phyloP scores from a whole-genome alignment of 2,329 filamentous ascomycete species.

The Fusarium sp. region DNA sequence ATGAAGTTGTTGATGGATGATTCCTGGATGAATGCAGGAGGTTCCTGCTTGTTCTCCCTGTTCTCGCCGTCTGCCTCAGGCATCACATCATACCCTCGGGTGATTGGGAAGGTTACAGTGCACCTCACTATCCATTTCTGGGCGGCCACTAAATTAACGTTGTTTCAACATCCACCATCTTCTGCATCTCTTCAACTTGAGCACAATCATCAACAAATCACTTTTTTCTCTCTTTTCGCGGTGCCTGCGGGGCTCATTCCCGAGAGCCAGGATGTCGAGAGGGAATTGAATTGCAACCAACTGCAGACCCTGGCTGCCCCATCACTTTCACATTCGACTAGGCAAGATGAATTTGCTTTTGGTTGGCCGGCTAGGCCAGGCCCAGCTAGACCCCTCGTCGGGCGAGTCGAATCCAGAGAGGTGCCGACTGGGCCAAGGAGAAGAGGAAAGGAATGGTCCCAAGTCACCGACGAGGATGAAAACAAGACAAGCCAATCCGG shows the following conservation, averaged over 20 bases:
- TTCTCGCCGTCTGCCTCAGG: neutral
- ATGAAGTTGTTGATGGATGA: constrained; percentile 16
- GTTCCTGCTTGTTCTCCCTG: neutral
- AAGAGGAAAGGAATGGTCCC: constrained; percentile 18
- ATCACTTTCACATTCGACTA: constrained; percentile 31
- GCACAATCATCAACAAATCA: constrained; percentile 36
- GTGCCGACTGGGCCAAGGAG: constrained; percentile 23
- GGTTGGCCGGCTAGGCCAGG: constrained; percentile 21
- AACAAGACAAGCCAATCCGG: constrained; percentile 18
- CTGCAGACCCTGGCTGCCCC: constrained; percentile 21
- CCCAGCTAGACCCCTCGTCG: constrained; percentile 18
- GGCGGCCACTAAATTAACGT: constrained; percentile 21
- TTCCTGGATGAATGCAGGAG: neutral
- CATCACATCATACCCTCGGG: neutral
- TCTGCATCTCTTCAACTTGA: constrained; percentile 28
- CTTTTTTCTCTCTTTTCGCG: constrained; percentile 14
- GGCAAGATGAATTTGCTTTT: constrained; percentile 2
- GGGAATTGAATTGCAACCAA: constrained; percentile 18
- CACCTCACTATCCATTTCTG: neutral
- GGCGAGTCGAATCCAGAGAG: constrained; percentile 38
- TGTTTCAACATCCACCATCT: constrained; percentile 28
- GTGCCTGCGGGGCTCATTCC: constrained; percentile 19
- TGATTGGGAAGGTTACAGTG: constrained; percentile 3
- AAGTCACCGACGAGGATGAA: constrained; percentile 14
- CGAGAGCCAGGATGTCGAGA: constrained; percentile 14